Evolutionary conservation across 306 rosid genomes (phyloP).

Genomic region (Medicago arabica): DNA sequence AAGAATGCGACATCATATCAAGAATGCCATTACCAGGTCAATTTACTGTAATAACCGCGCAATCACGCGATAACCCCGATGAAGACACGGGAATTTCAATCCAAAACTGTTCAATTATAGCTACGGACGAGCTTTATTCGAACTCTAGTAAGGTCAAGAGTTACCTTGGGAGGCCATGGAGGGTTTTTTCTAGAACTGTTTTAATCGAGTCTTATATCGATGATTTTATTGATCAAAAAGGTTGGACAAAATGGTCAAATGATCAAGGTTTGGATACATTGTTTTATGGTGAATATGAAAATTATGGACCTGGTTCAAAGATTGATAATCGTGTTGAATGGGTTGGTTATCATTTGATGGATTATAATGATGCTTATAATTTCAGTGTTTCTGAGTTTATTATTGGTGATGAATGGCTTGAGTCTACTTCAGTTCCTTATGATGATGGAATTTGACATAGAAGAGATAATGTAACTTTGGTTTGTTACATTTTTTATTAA

Average conservation of each 20-base stretch:
- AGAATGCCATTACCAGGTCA: constrained; percentile 67
- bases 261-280: constrained; percentile 50
- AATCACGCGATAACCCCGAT: constrained; percentile 60
- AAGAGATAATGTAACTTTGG: neutral
- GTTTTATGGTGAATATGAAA: constrained; percentile 78
- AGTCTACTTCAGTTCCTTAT: constrained; percentile 77
- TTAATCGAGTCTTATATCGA: constrained; percentile 60
- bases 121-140: constrained; percentile 49
- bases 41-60: constrained; percentile 70
- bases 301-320: constrained; percentile 77
- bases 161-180: constrained; percentile 84
- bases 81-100: constrained; percentile 78
- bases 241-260: constrained; percentile 70
- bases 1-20: constrained; percentile 62
- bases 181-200: constrained; percentile 59
- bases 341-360: constrained; percentile 73
- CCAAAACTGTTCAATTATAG: constrained; percentile 71
- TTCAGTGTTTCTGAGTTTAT: constrained; percentile 71
- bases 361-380: constrained; percentile 63
- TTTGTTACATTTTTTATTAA: neutral
- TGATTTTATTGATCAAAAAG: constrained; percentile 64
- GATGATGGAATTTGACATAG: constrained; percentile 62
- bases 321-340: constrained; percentile 58
- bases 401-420: constrained; percentile 72
- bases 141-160: constrained; percentile 51